A percentile compares a stretch with the other conserved stretches of the same genome.
Evolutionary conservation across 257 asterid species (phyloP).

Genomic region (Petrea volubilis): DNA sequence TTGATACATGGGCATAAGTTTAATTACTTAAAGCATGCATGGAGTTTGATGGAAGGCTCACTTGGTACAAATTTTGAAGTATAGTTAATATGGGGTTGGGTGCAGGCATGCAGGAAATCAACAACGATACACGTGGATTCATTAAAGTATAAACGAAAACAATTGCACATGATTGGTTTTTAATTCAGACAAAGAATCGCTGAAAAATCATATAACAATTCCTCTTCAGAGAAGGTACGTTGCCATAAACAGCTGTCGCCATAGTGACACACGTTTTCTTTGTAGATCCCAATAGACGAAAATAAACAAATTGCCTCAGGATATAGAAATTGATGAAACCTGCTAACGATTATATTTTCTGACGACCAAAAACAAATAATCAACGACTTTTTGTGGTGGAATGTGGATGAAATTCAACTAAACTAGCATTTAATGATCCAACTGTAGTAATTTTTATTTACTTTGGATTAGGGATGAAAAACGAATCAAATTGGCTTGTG

Average conservation of each 20-base stretch:
- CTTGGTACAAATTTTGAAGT: background rate
- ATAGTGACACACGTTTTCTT: background rate
- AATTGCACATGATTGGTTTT: background rate
- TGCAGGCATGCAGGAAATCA: conserved; percentile 4
- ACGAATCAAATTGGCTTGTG: no score
- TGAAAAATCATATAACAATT: conserved; percentile 11
- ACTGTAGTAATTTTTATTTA: no score
- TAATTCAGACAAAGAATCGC: background rate
- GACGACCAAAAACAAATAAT: no score
- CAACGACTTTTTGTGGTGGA: no score
- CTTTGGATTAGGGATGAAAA: no score
- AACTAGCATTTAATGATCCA: no score
- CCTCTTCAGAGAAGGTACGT: background rate
- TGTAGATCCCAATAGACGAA: conserved; percentile 12
- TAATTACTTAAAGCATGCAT: no score
- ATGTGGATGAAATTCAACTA: no score
- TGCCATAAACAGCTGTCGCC: conserved; percentile 33
- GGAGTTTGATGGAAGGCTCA: conserved; percentile 15
- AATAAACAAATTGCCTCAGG: background rate
- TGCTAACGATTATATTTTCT: background rate
- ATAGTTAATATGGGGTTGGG: conserved; percentile 2
- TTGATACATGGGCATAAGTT: no score
- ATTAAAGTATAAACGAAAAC: background rate
- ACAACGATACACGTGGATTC: conserved; percentile 31
- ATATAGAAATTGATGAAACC: background rate